Conservation (phyloP, 1,139 yeast species). For the Diutina siamensis region DNA sequence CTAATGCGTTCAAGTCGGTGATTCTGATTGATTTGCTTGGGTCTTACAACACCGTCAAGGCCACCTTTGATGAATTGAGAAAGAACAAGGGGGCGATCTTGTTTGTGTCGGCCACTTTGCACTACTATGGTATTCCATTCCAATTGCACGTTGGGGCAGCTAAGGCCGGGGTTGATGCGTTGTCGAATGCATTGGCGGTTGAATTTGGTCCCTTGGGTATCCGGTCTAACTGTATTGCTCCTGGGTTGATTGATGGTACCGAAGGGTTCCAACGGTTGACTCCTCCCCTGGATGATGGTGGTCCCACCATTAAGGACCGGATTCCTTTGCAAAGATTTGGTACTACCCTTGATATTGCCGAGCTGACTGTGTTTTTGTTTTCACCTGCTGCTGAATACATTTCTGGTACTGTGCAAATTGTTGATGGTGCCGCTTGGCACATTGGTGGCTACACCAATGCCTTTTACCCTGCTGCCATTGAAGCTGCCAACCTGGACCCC, state of each 20-base stretch:
- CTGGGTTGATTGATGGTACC: constrained; percentile 77
- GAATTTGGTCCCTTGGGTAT: constrained; percentile 86
- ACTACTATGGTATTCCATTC: constrained; percentile 77
- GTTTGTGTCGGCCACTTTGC: constrained; percentile 79
- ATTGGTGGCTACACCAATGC: constrained; percentile 19
- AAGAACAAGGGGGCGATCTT: constrained; percentile 57
- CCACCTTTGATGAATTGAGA: constrained; percentile 53
- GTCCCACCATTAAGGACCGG: constrained; percentile 15
- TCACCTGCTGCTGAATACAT: constrained; percentile 74
- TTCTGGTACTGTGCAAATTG: constrained; percentile 68
- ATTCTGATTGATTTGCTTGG: constrained; percentile 78
- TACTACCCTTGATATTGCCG: constrained; percentile 68
- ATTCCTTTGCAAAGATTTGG: constrained; percentile 78
- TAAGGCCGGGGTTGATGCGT: constrained; percentile 86
- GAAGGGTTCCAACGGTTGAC: constrained; percentile 62
- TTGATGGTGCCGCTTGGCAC: constrained; percentile 92
- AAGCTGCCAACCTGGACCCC: constrained; percentile 4
- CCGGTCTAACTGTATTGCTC: constrained; percentile 73
- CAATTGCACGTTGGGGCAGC: constrained; percentile 89
- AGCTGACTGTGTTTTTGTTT: constrained; percentile 73
- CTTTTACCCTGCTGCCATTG: constrained; percentile 2
- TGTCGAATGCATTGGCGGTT: constrained; percentile 71
- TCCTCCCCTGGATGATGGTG: constrained; percentile 25
- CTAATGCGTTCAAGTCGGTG: constrained; percentile 82
- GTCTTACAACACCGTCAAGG: constrained; percentile 78